Evolutionary conservation across 2,329 filamentous ascomycete genomes (phyloP), one percentile per base, ranked within the genome.

Genomic region (Thielaviopsis populi): DNA sequence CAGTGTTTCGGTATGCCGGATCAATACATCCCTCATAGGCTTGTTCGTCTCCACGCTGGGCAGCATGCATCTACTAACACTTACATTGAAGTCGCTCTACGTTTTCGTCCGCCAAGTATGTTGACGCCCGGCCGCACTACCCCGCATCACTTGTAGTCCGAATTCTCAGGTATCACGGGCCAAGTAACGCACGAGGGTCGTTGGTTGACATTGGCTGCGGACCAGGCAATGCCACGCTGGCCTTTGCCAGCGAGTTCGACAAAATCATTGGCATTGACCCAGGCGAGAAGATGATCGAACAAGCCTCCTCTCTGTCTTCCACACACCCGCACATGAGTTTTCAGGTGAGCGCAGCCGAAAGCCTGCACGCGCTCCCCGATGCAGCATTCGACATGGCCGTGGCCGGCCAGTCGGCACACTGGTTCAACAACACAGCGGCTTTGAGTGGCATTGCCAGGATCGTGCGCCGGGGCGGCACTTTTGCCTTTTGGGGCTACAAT

Each of bases 401-500:
- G 17, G 73, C 77, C 3, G 78, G 75, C 7, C 83, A 87, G 69
- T 78, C 83, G 7, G 82, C 83, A 48, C 84, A 87, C 70, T 87
- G 84, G 84, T 87, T 87, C 70, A 77, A 86, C 70, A 82, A 81
- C 69, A 48, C 67, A 7, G 75, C 73, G 46, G 76, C 79, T 2
- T 87, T 82, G 80, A 76, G 76, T 0, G 79, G 82, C 69, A 70
- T 86, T 65, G 73, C 73, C 10, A 76, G 81, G 13, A 77, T 83
- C 7, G 72, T 85, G 48, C 75, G 79, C 59, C 70, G 72, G 1
- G 80, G 80, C 15, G 83, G 83, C 17, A 82, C 80, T 0, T 68
- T 87, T n/a, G 83, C 83, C 0, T 83, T 84, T 70, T 86, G 80
- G 81, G 83, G 83, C 1, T 87, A 87, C 71, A 83, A 82, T 69